Conservation (phyloP, 2,329 filamentous ascomycete species). For the Talaromyces sp. region DNA sequence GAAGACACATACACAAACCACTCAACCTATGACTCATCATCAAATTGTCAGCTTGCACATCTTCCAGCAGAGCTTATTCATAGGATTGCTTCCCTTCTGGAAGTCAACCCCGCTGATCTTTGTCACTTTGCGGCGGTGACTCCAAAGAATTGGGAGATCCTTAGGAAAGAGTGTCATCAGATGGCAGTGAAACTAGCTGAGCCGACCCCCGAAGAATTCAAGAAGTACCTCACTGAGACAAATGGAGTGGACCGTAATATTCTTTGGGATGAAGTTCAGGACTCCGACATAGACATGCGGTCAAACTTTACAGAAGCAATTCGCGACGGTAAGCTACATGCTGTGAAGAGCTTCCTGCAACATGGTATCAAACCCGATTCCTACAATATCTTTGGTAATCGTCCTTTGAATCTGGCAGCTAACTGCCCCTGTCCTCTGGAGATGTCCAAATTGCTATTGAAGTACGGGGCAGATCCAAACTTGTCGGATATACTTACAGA, state of each 20-base stretch:
- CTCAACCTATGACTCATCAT: background rate
- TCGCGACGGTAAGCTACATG: background rate
- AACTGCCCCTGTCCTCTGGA: background rate
- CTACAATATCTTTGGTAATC: background rate
- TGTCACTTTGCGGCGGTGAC: slow-evolving; percentile 5
- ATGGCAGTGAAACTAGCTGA: slow-evolving; percentile 2
- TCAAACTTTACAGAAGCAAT: slow-evolving; percentile 10
- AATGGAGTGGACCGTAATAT: background rate
- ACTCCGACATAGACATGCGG: background rate
- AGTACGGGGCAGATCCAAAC: background rate
- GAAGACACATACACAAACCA: background rate
- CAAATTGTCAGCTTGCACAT: background rate
- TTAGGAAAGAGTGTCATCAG: background rate
- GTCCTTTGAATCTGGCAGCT: slow-evolving; percentile 3
- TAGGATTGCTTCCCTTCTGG: background rate
- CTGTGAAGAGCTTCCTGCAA: slow-evolving; percentile 2
- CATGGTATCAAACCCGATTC: slow-evolving; percentile 3
- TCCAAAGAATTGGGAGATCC: background rate
- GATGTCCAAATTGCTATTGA: slow-evolving; percentile 9
- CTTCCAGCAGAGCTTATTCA: slow-evolving; percentile 4
- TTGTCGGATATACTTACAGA: background rate
- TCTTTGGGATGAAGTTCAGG: background rate
- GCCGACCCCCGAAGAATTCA: slow-evolving; percentile 6
- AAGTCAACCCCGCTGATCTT: background rate
- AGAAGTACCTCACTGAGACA: background rate